Evolutionary conservation across 768 basidiomycete species (phyloP).

Genomic region (Boletus coccyginus): DNA sequence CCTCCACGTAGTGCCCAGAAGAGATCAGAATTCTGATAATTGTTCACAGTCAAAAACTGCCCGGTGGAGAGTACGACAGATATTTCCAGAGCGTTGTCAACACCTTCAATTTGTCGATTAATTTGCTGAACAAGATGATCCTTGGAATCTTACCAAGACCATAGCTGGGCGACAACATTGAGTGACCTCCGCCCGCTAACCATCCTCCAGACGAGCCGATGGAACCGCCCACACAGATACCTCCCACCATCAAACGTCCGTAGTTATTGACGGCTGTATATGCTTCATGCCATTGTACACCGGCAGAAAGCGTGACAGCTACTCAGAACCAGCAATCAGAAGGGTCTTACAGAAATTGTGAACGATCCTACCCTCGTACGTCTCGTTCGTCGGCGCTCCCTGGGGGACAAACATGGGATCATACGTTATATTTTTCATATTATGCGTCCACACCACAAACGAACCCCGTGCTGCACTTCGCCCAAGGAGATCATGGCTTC

Average conservation of each 20-base stretch:
- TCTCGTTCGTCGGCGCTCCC: slow-evolving; percentile 24
- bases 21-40: slow-evolving; percentile 42
- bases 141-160: slow-evolving; percentile 39
- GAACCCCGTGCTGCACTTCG: slow-evolving; percentile 38
- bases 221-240: slow-evolving; percentile 36
- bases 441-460: slow-evolving; percentile 44
- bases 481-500: slow-evolving; percentile 41
- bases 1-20: slow-evolving; percentile 57
- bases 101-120: slow-evolving; percentile 30
- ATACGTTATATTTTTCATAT: slow-evolving; percentile 40
- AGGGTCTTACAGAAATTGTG: background rate
- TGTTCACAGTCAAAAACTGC: slow-evolving; percentile 37
- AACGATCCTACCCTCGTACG: slow-evolving; percentile 20
- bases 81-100: slow-evolving; percentile 49
- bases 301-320: slow-evolving; percentile 39
- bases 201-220: slow-evolving; percentile 52
- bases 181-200: slow-evolving; percentile 50
- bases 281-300: slow-evolving; percentile 47
- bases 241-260: slow-evolving; percentile 44
- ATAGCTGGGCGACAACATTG: slow-evolving; percentile 36
- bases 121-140: background rate
- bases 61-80: slow-evolving; percentile 44
- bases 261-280: slow-evolving; percentile 40
- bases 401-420: slow-evolving; percentile 30
- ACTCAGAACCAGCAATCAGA: slow-evolving; percentile 13